Percentiles rank a stretch among this genome's conserved stretches.
Evolutionary conservation across 441 rosid genomes (phyloP).

Genomic region (Erodium moschatum): DNA sequence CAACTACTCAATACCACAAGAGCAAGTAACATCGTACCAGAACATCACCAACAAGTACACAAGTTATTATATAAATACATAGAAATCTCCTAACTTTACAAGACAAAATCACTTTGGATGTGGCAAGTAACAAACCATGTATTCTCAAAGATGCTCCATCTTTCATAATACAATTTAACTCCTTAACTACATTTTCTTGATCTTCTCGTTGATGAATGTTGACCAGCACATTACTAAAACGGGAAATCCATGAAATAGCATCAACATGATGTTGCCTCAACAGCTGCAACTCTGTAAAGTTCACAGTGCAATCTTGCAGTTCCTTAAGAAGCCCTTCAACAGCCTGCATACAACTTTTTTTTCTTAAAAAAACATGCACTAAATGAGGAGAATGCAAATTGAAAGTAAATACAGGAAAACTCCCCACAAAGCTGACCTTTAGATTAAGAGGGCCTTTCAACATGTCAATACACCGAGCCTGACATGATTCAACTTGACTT

Average conservation of each 20-base stretch:
- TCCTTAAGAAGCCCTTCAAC: conserved; percentile 56
- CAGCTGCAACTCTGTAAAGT: conserved; percentile 60
- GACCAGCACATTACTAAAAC: conserved; percentile 38
- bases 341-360: conserved; percentile 32
- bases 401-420: conserved; percentile 16
- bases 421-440: conserved; percentile 35
- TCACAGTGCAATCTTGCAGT: conserved; percentile 39
- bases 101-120: conserved; percentile 13
- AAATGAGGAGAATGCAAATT: not conserved
- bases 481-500: conserved; percentile 53
- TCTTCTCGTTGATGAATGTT: conserved; percentile 47
- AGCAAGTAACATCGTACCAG: conserved; percentile 14
- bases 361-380: not conserved
- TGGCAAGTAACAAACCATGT: conserved; percentile 45
- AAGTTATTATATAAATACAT: conserved; percentile 3
- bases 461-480: conserved; percentile 39
- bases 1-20: conserved; percentile 39
- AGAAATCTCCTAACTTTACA: conserved; percentile 4
- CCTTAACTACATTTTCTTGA: conserved; percentile 52
- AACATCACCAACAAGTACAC: conserved; percentile 15
- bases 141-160: conserved; percentile 65
- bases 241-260: conserved; percentile 53
- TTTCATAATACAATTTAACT: conserved; percentile 47
- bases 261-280: conserved; percentile 55
- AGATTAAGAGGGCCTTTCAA: conserved; percentile 44